phyloP scores from a whole-genome alignment of 257 asterid genomes.

The Solanum tarijense region DNA sequence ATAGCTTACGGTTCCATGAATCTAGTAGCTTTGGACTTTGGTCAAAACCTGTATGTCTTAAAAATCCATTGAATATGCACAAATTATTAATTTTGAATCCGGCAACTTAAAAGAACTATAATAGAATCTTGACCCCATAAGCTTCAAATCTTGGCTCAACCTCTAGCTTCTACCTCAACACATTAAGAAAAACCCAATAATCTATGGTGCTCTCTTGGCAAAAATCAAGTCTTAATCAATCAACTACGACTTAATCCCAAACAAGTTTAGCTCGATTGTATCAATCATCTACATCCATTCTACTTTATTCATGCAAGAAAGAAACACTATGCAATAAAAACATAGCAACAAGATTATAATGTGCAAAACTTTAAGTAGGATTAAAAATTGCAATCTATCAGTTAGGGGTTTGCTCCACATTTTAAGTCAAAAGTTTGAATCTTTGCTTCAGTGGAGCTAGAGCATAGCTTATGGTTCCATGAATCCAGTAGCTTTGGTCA shows the following conservation, averaged over 20 bases:
- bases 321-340: not conserved
- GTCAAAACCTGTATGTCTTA: not conserved
- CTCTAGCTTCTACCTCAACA: not conserved
- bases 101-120: not conserved
- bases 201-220: not conserved
- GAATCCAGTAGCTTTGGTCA: not conserved
- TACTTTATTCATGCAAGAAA: not conserved
- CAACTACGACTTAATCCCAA: not conserved
- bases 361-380: not conserved
- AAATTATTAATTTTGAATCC: not conserved
- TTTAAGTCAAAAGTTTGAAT: not conserved
- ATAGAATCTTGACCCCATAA: not conserved
- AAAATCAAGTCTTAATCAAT: not conserved
- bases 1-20: not conserved
- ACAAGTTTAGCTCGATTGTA: not conserved
- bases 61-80: not conserved
- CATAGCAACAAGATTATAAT: not conserved
- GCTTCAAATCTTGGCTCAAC: not conserved
- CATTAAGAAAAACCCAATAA: not conserved
- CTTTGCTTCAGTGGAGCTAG: not conserved
- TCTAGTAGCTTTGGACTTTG: not conserved
- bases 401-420: not conserved
- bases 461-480: not conserved
- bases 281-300: not conserved
- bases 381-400: not conserved